A percentile compares a stretch with the other conserved stretches of the same genome.
Evolutionary conservation across 1,139 yeast species (phyloP).

Genomic region (Candida sp.): DNA sequence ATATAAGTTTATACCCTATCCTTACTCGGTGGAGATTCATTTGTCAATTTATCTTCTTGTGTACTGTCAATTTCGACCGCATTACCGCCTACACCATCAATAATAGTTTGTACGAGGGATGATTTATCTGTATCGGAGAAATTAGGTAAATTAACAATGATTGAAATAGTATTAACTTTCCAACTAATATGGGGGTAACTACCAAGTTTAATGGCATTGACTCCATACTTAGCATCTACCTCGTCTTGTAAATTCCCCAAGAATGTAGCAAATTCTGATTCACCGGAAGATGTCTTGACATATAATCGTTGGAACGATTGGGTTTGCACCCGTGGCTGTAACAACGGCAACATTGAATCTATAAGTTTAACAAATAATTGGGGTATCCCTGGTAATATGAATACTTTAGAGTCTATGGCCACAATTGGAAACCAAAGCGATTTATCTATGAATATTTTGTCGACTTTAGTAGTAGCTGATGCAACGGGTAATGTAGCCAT

Average conservation of each 20-base stretch:
- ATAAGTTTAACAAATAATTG: constrained; percentile 59
- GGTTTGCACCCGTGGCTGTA: constrained; percentile 21
- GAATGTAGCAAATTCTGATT: constrained; percentile 67
- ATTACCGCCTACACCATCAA: constrained; percentile 36
- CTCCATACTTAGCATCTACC: constrained; percentile 33
- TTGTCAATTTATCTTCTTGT: constrained; percentile 40
- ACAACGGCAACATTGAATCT: constrained; percentile 19
- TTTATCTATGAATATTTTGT: constrained; percentile 50
- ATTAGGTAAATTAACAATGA: constrained; percentile 50
- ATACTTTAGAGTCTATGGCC: constrained; percentile 56
- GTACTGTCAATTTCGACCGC: constrained; percentile 55
- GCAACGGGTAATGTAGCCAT: constrained; percentile 74
- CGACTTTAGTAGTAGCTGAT: constrained; percentile 24
- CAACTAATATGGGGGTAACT: constrained; percentile 77
- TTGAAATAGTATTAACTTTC: constrained; percentile 65
- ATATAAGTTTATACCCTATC: neutral
- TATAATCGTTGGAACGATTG: constrained; percentile 43
- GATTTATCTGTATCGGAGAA: constrained; percentile 33
- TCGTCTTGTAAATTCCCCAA: constrained; percentile 50
- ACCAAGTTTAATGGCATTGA: constrained; percentile 59
- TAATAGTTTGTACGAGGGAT: constrained; percentile 44
- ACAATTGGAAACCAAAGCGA: constrained; percentile 84
- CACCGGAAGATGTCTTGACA: constrained; percentile 59
- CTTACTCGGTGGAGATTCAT: constrained; percentile 5
- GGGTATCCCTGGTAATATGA: constrained; percentile 82